Evolutionary conservation across 768 basidiomycete species (phyloP).

Genomic region (Hygrophorus russula): DNA sequence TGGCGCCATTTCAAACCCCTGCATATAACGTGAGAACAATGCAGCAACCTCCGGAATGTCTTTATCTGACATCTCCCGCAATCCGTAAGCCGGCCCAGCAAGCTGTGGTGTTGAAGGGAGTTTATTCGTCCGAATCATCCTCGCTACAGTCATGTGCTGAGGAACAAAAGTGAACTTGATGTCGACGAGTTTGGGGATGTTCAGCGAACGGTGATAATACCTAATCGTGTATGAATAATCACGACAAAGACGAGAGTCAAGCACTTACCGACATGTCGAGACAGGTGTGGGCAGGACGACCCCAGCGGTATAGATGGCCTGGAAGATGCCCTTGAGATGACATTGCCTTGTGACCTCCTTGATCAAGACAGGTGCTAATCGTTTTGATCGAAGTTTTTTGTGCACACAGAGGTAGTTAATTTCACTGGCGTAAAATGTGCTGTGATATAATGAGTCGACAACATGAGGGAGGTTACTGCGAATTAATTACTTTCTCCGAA

Average conservation of each 20-base stretch:
- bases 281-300: slow-evolving; percentile 91
- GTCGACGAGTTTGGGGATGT: slow-evolving; percentile 86
- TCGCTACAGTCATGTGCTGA: slow-evolving; percentile 80
- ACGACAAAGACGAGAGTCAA: not conserved
- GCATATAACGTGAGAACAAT: slow-evolving; percentile 70
- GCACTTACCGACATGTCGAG: slow-evolving; percentile 57
- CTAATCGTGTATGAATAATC: slow-evolving; percentile 24
- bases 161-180: slow-evolving; percentile 84
- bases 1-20: slow-evolving; percentile 76
- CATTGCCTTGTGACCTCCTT: slow-evolving; percentile 94
- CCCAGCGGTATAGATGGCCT: slow-evolving; percentile 95
- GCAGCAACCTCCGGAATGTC: slow-evolving; percentile 65
- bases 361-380: slow-evolving; percentile 90
- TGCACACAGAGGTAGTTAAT: slow-evolving; percentile 98
- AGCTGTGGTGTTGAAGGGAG: slow-evolving; percentile 34
- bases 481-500: slow-evolving; percentile 63
- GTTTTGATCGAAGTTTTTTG: slow-evolving; percentile 94
- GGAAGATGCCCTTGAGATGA: slow-evolving; percentile 83
- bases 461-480: not conserved
- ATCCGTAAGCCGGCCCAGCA: slow-evolving; percentile 35
- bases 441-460: slow-evolving; percentile 17
- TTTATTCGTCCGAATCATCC: slow-evolving; percentile 73
- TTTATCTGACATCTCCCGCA: slow-evolving; percentile 80
- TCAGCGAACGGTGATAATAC: slow-evolving; percentile 87
- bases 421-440: slow-evolving; percentile 65